These are phyloP conservation scores for Gardenia jasminoides DNA, from an alignment of 257 asterid species.

Conservation along the genomic window DNA sequence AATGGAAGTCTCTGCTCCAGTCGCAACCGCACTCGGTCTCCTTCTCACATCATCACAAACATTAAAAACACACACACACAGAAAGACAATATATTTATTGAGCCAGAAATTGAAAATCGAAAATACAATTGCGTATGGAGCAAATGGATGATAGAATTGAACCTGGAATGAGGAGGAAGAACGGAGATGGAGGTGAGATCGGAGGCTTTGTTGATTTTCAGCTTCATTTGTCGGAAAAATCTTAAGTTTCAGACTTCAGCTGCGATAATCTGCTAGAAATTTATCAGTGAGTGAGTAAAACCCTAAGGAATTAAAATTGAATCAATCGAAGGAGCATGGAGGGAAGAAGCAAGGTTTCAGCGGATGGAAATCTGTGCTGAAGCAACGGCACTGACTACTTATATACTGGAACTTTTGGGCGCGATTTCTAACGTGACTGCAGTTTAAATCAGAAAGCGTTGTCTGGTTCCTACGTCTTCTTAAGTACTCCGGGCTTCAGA, in stretches of 20 bases:
- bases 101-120: background rate
- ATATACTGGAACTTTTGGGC: constrained; percentile 12
- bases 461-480: background rate
- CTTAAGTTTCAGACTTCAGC: background rate
- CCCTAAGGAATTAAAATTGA: background rate
- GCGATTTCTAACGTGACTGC: background rate
- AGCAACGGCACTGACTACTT: background rate
- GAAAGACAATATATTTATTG: background rate
- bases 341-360: background rate
- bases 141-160: background rate
- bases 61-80: background rate
- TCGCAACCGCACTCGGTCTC: constrained; percentile 45
- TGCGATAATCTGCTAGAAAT: background rate
- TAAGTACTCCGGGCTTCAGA: background rate
- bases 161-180: constrained; percentile 95
- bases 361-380: background rate
- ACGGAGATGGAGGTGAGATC: constrained; percentile 93
- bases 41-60: constrained; percentile 33
- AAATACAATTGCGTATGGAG: background rate
- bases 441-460: background rate
- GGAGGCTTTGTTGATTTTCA: constrained; percentile 81
- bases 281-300: background rate
- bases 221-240: constrained; percentile 50
- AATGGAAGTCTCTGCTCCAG: constrained; percentile 56
- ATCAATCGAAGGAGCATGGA: background rate